Evolutionary conservation across 257 asterid species (phyloP).

Genomic region (Przewalskia tangutica): DNA sequence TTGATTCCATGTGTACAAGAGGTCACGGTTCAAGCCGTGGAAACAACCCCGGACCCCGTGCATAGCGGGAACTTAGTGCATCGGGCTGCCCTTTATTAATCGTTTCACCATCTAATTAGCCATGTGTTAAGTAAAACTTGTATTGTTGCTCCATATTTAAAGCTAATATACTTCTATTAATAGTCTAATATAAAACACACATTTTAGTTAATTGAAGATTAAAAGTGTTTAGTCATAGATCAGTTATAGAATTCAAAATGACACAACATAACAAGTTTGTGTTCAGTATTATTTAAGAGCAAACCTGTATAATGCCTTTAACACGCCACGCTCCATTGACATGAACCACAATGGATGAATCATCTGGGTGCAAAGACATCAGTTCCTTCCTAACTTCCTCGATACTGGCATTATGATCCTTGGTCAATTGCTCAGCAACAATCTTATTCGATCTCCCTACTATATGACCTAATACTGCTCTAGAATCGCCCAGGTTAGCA

Average conservation of each 20-base stretch:
- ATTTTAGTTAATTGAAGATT: too few relatives aligned
- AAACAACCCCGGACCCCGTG: too few relatives aligned
- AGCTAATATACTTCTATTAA: too few relatives aligned
- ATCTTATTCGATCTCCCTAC: constrained; percentile 37
- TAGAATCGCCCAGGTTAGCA: constrained; percentile 82
- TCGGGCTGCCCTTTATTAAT: too few relatives aligned
- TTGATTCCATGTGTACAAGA: too few relatives aligned
- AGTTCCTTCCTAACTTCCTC: constrained; percentile 71
- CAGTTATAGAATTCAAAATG: background rate
- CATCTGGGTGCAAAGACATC: constrained; percentile 50
- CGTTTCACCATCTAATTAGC: too few relatives aligned
- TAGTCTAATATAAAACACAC: too few relatives aligned
- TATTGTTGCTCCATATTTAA: too few relatives aligned
- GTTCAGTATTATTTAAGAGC: background rate
- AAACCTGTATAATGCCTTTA: constrained; percentile 86
- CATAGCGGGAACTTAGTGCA: too few relatives aligned
- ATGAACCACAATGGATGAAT: constrained; percentile 39
- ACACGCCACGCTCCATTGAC: constrained; percentile 64
- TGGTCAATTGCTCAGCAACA: constrained; percentile 61
- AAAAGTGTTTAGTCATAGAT: too few relatives aligned
- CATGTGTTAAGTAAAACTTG: too few relatives aligned
- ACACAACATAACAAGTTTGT: background rate
- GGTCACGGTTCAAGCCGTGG: too few relatives aligned
- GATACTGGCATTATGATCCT: constrained; percentile 57
- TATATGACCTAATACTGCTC: constrained; percentile 66